Evolutionary conservation across 139 green algal genomes (phyloP).

Genomic region (Mychonastes homosphaera): DNA sequence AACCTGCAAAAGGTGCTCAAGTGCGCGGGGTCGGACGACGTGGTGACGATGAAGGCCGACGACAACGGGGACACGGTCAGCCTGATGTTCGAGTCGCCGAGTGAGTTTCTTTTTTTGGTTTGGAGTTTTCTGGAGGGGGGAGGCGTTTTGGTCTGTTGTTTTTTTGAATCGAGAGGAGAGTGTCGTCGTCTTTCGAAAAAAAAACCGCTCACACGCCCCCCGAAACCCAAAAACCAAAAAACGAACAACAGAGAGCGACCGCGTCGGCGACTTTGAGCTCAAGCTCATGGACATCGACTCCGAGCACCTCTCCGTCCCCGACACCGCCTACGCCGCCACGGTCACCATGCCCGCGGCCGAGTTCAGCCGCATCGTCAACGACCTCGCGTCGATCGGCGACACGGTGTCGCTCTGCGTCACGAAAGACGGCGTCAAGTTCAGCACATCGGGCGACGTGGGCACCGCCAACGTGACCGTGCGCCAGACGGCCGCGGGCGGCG

Average conservation of each 20-base stretch:
- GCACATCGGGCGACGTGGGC: slow-evolving; percentile 88
- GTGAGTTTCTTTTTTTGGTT: slow-evolving; percentile 4
- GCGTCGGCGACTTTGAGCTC: slow-evolving; percentile 94
- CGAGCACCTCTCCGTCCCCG: slow-evolving; percentile 95
- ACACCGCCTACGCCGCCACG: slow-evolving; percentile 82
- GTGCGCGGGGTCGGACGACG: slow-evolving; percentile 91
- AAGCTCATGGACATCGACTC: slow-evolving; percentile 99
- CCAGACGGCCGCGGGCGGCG: slow-evolving; percentile 57
- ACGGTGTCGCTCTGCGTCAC: slow-evolving; percentile 76
- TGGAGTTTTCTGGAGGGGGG: neutral
- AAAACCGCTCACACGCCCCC: neutral
- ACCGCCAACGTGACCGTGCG: slow-evolving; percentile 85
- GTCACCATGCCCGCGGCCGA: slow-evolving; percentile 81
- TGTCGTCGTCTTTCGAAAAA: neutral
- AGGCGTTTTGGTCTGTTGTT: neutral
- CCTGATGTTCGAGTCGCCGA: slow-evolving; percentile 87
- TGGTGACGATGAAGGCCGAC: slow-evolving; percentile 93
- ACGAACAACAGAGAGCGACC: slow-evolving; percentile 43
- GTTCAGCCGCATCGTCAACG: slow-evolving; percentile 85
- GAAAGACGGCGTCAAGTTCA: slow-evolving; percentile 98
- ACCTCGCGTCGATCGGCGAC: slow-evolving; percentile 88
- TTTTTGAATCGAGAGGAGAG: neutral
- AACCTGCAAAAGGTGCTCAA: slow-evolving; percentile 98
- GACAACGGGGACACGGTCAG: slow-evolving; percentile 86
- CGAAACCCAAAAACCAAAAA: neutral